These are phyloP conservation scores for Phoma herbarum DNA, from an alignment of 2,329 filamentous ascomycete genomes.

Conservation along the genomic window DNA sequence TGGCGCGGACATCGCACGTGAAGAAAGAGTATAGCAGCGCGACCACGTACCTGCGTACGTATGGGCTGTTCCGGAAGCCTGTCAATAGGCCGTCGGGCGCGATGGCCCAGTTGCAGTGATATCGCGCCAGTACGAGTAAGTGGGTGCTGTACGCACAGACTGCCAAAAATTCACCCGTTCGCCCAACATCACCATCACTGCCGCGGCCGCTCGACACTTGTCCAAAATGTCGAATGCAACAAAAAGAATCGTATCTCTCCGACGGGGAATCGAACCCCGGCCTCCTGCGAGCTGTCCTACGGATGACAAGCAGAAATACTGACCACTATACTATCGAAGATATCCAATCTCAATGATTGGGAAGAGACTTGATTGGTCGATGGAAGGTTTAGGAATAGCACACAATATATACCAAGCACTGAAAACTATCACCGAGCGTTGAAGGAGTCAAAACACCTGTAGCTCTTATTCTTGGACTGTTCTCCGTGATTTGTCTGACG, in stretches of 20 bases:
- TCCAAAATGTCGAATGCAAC: neutral
- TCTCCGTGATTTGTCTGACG: too few species aligned
- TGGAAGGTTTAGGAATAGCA: neutral
- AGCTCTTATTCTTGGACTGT: too few species aligned
- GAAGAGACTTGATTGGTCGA: conserved; percentile 11
- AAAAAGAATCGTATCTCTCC: conserved; percentile 17
- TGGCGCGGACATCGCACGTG: conserved; percentile 64
- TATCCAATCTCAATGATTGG: conserved; percentile 8
- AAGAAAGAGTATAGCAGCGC: conserved; percentile 65
- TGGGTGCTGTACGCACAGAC: neutral
- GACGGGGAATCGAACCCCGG: conserved; percentile 25
- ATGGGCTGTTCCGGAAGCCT: conserved; percentile 63
- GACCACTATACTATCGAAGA: conserved; percentile 26
- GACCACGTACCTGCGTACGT: conserved; percentile 63
- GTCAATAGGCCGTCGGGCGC: conserved; percentile 24
- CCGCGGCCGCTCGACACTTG: too few species aligned
- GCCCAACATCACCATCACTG: neutral
- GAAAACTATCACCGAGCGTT: too few species aligned
- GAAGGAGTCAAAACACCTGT: too few species aligned
- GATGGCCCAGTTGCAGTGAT: conserved; percentile 9
- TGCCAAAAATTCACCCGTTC: neutral
- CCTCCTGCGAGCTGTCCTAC: conserved; percentile 20
- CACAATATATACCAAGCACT: neutral
- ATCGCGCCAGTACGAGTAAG: neutral
- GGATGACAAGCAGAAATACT: conserved; percentile 21